A percentile compares a stretch with the other conserved stretches of the same genome.
These are phyloP conservation scores for Wickerhamiella bombiphila DNA, from an alignment of 805 yeast genomes.

Conservation along the genomic window DNA sequence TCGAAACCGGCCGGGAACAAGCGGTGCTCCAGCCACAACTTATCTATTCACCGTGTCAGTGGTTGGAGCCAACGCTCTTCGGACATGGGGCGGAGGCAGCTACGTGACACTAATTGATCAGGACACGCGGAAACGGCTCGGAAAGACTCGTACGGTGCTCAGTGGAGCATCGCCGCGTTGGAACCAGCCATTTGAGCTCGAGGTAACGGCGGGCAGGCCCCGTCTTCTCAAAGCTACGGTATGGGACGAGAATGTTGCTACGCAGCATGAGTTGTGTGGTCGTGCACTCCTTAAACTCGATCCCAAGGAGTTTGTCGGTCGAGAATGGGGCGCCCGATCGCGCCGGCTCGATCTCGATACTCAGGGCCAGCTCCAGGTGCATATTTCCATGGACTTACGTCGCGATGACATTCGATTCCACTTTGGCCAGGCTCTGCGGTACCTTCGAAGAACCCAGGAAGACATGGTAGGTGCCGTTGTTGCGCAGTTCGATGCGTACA, in stretches of 20 bases:
- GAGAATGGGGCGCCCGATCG: conserved; percentile 56
- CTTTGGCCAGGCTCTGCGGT: conserved; percentile 60
- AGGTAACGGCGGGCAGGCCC: conserved; percentile 26
- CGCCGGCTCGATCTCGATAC: conserved; percentile 44
- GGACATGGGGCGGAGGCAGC: conserved; percentile 26
- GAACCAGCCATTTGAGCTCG: conserved; percentile 71
- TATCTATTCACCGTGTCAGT: conserved; percentile 47
- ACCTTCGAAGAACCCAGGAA: conserved; percentile 48
- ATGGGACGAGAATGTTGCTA: conserved; percentile 49
- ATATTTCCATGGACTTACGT: conserved; percentile 66
- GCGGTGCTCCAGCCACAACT: background rate
- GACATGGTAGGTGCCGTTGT: conserved; percentile 56
- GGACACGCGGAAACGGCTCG: conserved; percentile 38
- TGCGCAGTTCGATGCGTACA: conserved; percentile 52
- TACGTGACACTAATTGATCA: conserved; percentile 52
- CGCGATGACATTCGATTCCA: conserved; percentile 66
- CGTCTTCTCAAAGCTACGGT: conserved; percentile 43
- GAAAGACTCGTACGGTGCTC: conserved; percentile 51
- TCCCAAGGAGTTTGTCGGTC: conserved; percentile 36
- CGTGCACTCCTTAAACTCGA: conserved; percentile 45
- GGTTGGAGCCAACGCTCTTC: conserved; percentile 46
- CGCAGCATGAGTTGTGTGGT: conserved; percentile 52
- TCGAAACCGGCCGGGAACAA: conserved; percentile 5
- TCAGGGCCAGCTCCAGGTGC: conserved; percentile 52
- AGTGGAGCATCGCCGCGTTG: conserved; percentile 59